Conservation (phyloP, 2,329 filamentous ascomycete species). For the Alternaria sp. region DNA sequence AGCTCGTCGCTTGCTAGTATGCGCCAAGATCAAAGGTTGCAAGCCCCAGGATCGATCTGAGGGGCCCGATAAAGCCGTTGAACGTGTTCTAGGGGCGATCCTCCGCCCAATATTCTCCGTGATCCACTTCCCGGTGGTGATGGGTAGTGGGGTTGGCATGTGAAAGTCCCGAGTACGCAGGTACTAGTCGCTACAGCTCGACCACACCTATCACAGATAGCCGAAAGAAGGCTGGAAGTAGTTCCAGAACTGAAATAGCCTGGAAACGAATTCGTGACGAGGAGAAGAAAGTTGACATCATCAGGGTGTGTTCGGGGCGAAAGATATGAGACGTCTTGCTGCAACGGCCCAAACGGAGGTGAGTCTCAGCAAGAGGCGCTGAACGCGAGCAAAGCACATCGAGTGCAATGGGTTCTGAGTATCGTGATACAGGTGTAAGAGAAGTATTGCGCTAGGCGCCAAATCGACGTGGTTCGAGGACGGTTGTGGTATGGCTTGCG, state of each 20-base stretch:
- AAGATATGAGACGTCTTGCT: not conserved
- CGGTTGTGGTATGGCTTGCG: not conserved
- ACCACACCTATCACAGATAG: not conserved
- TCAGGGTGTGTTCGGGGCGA: not conserved
- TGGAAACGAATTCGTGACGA: not conserved
- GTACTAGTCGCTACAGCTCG: not conserved
- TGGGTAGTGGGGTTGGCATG: constrained; percentile 20
- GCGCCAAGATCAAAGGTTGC: not conserved
- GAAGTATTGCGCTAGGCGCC: not conserved
- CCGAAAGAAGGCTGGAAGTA: not conserved
- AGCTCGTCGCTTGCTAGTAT: not conserved
- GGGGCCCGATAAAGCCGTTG: not conserved
- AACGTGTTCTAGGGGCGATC: constrained; percentile 26
- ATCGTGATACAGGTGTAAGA: not conserved
- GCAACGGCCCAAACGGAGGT: not conserved
- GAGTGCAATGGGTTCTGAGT: not conserved
- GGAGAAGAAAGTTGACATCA: not conserved
- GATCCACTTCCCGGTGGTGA: constrained; percentile 13
- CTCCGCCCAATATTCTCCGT: constrained; percentile 4
- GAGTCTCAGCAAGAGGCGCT: not conserved
- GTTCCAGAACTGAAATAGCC: not conserved
- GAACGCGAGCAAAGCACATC: not conserved
- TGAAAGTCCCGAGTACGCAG: constrained; percentile 30
- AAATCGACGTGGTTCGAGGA: not conserved
- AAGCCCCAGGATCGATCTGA: not conserved